A percentile compares a stretch with the other conserved stretches of the same genome.
Evolutionary conservation across 345 rosid genomes (phyloP).

Genomic region (Eucalyptus viminalis): DNA sequence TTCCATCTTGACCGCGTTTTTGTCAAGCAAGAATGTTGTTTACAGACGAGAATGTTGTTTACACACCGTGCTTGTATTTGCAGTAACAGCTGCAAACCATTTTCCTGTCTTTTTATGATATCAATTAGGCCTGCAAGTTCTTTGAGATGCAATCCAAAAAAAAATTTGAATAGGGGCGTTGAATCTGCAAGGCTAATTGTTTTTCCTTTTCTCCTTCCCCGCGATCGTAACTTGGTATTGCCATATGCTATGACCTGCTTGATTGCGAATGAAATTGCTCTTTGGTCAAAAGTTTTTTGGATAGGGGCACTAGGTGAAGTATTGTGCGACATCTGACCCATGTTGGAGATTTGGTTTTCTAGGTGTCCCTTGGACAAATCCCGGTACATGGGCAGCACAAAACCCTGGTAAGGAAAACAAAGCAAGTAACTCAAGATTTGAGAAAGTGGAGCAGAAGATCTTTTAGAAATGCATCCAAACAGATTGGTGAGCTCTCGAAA

Average conservation of each 20-base stretch:
- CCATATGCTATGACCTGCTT: neutral
- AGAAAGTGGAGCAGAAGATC: no score
- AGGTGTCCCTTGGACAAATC: conserved; percentile 99
- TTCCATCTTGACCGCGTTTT: neutral
- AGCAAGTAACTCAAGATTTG: no score
- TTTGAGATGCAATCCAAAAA: neutral
- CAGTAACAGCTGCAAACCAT: neutral
- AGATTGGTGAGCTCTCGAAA: no score
- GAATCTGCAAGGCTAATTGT: neutral
- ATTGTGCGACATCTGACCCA: neutral
- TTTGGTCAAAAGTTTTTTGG: neutral
- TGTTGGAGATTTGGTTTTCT: neutral
- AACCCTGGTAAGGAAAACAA: no score
- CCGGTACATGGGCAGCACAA: no score
- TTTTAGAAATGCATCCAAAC: no score
- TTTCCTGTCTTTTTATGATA: neutral
- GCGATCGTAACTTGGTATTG: neutral
- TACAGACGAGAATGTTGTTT: neutral
- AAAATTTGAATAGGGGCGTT: no score
- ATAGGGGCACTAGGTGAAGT: neutral
- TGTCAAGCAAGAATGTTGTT: neutral
- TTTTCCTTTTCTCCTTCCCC: no score
- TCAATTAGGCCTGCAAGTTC: neutral
- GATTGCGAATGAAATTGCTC: neutral
- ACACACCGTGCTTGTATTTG: neutral